Base-by-base conservation (phyloP, 352 stramenopile species). In the Lagenidium giganteum region DNA sequence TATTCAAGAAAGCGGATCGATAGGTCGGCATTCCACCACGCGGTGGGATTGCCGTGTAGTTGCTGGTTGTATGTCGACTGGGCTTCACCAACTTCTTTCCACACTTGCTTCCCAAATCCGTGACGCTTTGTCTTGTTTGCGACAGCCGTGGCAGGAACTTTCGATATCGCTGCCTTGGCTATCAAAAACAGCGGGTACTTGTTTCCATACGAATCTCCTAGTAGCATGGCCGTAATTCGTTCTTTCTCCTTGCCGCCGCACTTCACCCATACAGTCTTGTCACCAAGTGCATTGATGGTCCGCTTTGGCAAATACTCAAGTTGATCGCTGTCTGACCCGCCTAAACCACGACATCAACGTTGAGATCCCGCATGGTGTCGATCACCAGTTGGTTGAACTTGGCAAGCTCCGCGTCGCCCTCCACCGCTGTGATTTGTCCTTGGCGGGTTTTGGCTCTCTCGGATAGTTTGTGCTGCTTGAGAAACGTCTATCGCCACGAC, bases 291-390 rank as follows among this genome's bases (percentile, higher is more conserved):
- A 13, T 38, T 36, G 14, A 65, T 34, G 3, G 54, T 59, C 14
- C 33, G 40, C 2, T 18, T 11, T 5, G 60, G 60, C 9, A 65
- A 11, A 30, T 60, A 63, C 26, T 66, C 50, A 59, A 46, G 23
- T 29, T 54, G 1, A 68, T 27, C 4, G 35, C 48, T 22, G 40
- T 52, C 31, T 51, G 55, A 13, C 56, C 42, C 11, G 51, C 51
- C 27, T 60, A 60, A 30, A 43, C 56, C 21, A 57, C 8, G 21
- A 30, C 36, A 1, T 18, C 33, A 6, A 63, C 39, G 8, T 17
- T 17, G 20, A 57, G 18, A 14, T 32, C 29, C 2, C 12, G 5
- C 2, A 45, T 32, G 4, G 23, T n/a, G 5, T 14, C 5, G 4
- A 30, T 2, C 12, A 47, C 40, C 2, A 17, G 18, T 29, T 13